phyloP scores from a whole-genome alignment of 176 grass and related monocot species.

The Hordeum marinum region DNA sequence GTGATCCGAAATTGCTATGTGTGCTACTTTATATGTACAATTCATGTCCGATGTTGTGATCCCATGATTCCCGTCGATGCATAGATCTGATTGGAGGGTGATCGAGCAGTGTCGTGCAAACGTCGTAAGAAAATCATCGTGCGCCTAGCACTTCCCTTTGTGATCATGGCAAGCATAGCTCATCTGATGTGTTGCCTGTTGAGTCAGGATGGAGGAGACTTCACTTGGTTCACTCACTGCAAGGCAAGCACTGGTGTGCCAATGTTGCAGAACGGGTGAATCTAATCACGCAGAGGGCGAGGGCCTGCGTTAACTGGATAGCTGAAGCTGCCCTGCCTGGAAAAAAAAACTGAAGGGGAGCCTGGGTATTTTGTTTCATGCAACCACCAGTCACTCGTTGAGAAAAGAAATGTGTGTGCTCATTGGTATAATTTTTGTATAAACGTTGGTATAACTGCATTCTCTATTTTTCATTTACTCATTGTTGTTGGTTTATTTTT shows the following conservation, averaged over 20 bases:
- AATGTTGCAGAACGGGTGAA: slow-evolving; percentile 24
- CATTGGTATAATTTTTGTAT: too few relatives aligned
- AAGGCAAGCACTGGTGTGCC: slow-evolving; percentile 32
- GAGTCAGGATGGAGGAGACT: slow-evolving; percentile 19
- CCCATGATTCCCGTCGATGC: too few relatives aligned
- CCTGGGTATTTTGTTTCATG: neutral
- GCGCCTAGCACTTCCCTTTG: too few relatives aligned
- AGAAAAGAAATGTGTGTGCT: neutral
- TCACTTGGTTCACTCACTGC: slow-evolving; percentile 47
- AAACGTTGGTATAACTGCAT: too few relatives aligned
- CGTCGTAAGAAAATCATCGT: too few relatives aligned
- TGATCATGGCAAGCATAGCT: slow-evolving; percentile 2
- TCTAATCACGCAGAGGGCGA: neutral
- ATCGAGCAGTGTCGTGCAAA: too few relatives aligned
- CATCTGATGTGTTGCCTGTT: slow-evolving; percentile 38
- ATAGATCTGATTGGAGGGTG: too few relatives aligned
- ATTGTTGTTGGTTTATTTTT: too few relatives aligned
- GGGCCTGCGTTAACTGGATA: neutral
- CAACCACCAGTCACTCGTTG: neutral
- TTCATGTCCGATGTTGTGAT: too few relatives aligned
- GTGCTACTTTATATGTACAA: too few relatives aligned
- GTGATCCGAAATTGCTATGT: neutral
- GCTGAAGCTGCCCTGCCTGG: neutral
- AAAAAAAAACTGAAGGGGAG: neutral
- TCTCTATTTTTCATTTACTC: too few relatives aligned